Evolutionary conservation across 345 rosid genomes (phyloP).

Genomic region (Populus tremula): DNA sequence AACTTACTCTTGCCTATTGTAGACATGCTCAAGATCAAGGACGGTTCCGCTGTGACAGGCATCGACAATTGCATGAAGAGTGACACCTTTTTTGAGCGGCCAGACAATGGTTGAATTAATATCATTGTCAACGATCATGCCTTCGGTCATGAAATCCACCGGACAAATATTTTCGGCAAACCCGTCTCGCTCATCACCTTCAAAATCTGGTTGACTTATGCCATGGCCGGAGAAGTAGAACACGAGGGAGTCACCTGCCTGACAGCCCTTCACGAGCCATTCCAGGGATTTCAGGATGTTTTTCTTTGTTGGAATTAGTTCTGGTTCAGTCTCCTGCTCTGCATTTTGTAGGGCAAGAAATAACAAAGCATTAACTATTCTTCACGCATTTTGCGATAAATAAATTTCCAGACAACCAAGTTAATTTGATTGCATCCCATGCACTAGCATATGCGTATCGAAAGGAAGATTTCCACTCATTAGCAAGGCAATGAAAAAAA

Average conservation of each 20-base stretch:
- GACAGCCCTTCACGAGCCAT: constrained; percentile 52
- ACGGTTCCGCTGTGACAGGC: constrained; percentile 72
- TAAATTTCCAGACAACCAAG: too few relatives aligned
- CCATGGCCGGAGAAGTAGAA: constrained; percentile 73
- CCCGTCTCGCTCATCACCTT: constrained; percentile 53
- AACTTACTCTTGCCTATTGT: constrained; percentile 33
- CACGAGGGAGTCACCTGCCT: constrained; percentile 43
- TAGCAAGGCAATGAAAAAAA: too few relatives aligned
- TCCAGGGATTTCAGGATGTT: constrained; percentile 41
- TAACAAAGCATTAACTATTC: too few relatives aligned
- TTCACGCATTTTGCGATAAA: too few relatives aligned
- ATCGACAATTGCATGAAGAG: constrained; percentile 61
- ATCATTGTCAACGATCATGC: constrained; percentile 49
- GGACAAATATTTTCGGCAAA: constrained; percentile 61
- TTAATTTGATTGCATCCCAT: too few relatives aligned
- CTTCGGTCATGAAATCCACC: constrained; percentile 41
- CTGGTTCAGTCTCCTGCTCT: constrained; percentile 36
- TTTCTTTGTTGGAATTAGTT: constrained; percentile 39
- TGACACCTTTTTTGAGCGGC: constrained; percentile 46
- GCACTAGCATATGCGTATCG: too few relatives aligned
- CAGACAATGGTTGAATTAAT: constrained; percentile 45
- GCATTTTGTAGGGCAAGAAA: background rate
- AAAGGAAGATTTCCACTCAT: too few relatives aligned
- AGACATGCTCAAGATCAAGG: constrained; percentile 47
- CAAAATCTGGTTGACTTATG: constrained; percentile 37